Evolutionary conservation across 352 stramenopile genomes (phyloP), one percentile per base, ranked within the genome.

Genomic region (Phytophthora megakarya): DNA sequence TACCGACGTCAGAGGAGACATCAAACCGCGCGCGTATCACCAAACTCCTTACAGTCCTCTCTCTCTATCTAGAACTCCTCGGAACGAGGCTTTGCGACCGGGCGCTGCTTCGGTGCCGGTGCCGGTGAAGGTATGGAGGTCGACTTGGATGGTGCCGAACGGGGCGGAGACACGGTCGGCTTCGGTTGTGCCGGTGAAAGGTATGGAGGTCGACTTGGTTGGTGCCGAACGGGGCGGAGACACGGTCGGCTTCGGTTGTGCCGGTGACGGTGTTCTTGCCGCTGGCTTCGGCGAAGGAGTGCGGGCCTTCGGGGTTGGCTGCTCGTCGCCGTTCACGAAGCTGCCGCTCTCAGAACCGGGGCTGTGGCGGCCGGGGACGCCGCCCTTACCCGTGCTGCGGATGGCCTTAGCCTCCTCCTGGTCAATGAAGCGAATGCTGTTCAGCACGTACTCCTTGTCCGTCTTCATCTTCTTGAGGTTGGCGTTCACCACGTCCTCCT

Each of bases 351-450:
- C 81, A 22, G 76, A 83, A 49, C 82, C 69, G 26, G 73, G 72
- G 43, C 69, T 81, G 54, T 73, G 72, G 26, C 76, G 76, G 23
- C 81, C 75, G 9, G 69, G 72, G 19, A 76, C 53, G 21, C 70
- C 61, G 5, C 81, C 79, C 76, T 95, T 95, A 56, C 86, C 84
- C 23, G 84, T 84, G 63, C 73, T 77, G 47, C 87, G 84, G 50
- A 95, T 87, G n/a, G 87, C 87, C 75, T 93, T 93, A 25, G 87
- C 87, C 72, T 95, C 87, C 65, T 95, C 87, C 50, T 93, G 83
- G 67, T 95, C 87, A 74, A 95, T 93, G 61, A 95, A 93, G 47
- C 87, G 87, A 56, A 95, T 89, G 67, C 81, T 90, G 76, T 95
- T 95, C 2, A 95, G 79, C 69, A 95, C 82, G 67, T 93, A 92